Conservation (phyloP, 768 basidiomycete species). For the Coprinopsis cinerea region DNA sequence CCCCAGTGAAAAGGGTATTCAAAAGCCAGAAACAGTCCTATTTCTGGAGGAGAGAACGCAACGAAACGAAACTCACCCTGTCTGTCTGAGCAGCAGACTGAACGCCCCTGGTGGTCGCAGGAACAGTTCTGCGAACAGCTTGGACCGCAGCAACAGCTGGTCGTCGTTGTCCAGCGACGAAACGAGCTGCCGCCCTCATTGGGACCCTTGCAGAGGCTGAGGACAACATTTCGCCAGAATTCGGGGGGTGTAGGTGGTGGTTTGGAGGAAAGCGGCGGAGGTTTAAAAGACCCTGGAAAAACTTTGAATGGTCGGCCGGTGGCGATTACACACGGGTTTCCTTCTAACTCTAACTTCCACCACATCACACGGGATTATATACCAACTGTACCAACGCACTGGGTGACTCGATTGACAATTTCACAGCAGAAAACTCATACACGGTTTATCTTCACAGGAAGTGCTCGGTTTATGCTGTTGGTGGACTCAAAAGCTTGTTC, state of each 20-base stretch:
- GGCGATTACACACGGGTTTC: not conserved
- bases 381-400: not conserved
- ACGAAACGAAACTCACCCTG: slow-evolving; percentile 55
- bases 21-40: not conserved
- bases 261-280: not conserved
- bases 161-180: slow-evolving; percentile 45
- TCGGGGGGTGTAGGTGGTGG: not conserved
- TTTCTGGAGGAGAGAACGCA: too few relatives aligned
- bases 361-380: not conserved
- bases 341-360: not conserved
- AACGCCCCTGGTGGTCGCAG: slow-evolving; percentile 35
- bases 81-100: slow-evolving; percentile 71
- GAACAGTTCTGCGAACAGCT: slow-evolving; percentile 28
- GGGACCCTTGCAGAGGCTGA: slow-evolving; percentile 18
- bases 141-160: slow-evolving; percentile 26
- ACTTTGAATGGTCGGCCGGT: not conserved
- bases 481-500: not conserved
- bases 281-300: slow-evolving; percentile 3
- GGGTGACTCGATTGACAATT: not conserved
- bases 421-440: not conserved
- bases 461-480: not conserved
- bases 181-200: slow-evolving; percentile 24
- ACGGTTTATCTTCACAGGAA: not conserved
- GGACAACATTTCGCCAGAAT: not conserved
- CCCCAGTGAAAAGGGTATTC: slow-evolving; percentile 77